phyloP scores from a whole-genome alignment of 2,329 filamentous ascomycete genomes.

The Aspergillus sp. region DNA sequence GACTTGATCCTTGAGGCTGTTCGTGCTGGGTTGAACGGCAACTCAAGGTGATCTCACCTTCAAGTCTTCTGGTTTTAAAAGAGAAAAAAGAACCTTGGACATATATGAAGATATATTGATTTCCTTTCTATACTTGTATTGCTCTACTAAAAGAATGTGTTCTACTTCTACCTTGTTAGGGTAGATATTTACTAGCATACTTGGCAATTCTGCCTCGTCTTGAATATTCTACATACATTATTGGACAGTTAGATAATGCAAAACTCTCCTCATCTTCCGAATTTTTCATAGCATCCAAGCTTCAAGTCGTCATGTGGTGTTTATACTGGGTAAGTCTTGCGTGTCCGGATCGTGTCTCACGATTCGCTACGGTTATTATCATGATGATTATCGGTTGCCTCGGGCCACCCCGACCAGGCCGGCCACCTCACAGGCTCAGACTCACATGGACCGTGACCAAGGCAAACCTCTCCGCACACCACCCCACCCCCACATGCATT shows the following conservation, averaged over 20 bases:
- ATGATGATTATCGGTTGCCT: neutral
- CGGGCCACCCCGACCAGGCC: neutral
- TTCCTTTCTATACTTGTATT: conserved; percentile 10
- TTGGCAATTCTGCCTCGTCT: conserved; percentile 8
- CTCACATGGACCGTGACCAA: neutral
- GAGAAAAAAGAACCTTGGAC: conserved; percentile 1
- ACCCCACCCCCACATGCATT: neutral
- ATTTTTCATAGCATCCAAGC: neutral
- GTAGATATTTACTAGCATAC: neutral
- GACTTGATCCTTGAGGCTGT: conserved; percentile 86
- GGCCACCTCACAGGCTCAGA: neutral
- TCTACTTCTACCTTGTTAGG: neutral
- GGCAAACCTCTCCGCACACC: neutral
- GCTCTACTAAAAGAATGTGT: conserved; percentile 12
- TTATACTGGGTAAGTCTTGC: too few relatives aligned
- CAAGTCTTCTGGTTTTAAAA: neutral
- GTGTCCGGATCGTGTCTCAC: too few relatives aligned
- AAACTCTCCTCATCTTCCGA: neutral
- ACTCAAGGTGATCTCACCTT: conserved; percentile 8
- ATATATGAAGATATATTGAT: conserved; percentile 6
- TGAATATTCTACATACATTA: conserved; percentile 4
- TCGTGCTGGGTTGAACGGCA: conserved; percentile 40
- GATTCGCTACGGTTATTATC: too few relatives aligned
- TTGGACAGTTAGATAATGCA: conserved; percentile 9
- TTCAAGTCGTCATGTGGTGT: neutral